Base-by-base conservation (phyloP, 2,329 filamentous ascomycete genomes). In the Penicillium olsonii region DNA sequence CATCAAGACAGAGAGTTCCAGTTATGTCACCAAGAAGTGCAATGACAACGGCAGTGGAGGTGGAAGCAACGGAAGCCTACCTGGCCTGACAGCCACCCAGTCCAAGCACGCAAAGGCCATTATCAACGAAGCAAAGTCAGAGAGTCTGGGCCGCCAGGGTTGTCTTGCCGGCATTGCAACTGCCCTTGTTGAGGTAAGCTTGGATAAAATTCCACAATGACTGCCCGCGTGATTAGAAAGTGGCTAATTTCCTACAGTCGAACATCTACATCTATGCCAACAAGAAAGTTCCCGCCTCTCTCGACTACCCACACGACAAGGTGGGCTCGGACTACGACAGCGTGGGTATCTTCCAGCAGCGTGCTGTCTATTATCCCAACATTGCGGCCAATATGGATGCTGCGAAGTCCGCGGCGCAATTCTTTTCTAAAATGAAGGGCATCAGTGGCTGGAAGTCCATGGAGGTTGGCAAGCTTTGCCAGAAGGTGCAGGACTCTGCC, bases 281-380 rank as follows among this genome's bases (percentile, higher is more conserved):
- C 35, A 49, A 37, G 19, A 52, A 43, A 5, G 58, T 59, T 11
- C 53, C 55, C 7, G 52, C 37, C 12, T 62, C 59, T 12, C 46
- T 61, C 19, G 59, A 61, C 3, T 60, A 59, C 41, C 45, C 39
- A 2, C 48, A 62, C 27, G 59, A 62, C 20, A 33, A 26, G 14
- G 52, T 62, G 8, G 57, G 57, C 40, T 45, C 43, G n/a, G 59
- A 62, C 35, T 43, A 61, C 31, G 56, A 62, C 38, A 59, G 57
- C 42, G 52, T 62, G 1, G 59, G 59, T 14, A 62, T 62, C 46
- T 62, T 62, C 56, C 57, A 61, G 48, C 59, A 62, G 17, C 59
- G 59, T 20, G 59, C 49, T 11, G 31, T 44, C 9, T 59, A 50
- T 48, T 61, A 60, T 22, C 45, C 45, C 8, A n/a, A 59, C 17